Percentiles rank a stretch among this genome's conserved stretches.
These are phyloP conservation scores for Hymenoscyphus occultus DNA, from an alignment of 2,329 filamentous ascomycete genomes.

Conservation along the genomic window DNA sequence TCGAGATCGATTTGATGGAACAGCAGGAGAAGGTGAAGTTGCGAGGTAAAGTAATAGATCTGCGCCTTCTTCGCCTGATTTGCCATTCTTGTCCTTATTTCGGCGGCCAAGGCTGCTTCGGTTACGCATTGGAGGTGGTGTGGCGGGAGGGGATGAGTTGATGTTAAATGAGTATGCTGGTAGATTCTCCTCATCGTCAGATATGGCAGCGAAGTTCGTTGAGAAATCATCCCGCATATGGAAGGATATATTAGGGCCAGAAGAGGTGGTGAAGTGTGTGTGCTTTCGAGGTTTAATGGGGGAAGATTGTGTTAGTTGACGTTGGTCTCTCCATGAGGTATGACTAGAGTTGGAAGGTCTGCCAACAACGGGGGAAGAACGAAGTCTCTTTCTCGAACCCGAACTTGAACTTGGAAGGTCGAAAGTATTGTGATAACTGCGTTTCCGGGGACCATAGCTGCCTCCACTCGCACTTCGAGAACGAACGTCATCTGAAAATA, in stretches of 20 bases:
- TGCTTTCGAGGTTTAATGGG: slow-evolving; percentile 76
- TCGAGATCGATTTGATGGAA: slow-evolving; percentile 50
- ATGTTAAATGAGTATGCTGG: slow-evolving; percentile 72
- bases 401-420: slow-evolving; percentile 52
- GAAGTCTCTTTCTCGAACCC: slow-evolving; percentile 63
- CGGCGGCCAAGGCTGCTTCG: slow-evolving; percentile 47
- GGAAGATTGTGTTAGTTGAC: slow-evolving; percentile 80
- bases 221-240: slow-evolving; percentile 59
- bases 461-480: slow-evolving; percentile 55
- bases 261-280: slow-evolving; percentile 69
- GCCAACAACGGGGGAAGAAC: slow-evolving; percentile 60
- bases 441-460: slow-evolving; percentile 63
- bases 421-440: slow-evolving; percentile 59
- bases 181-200: slow-evolving; percentile 81
- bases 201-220: slow-evolving; percentile 61
- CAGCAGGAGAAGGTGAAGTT: slow-evolving; percentile 84
- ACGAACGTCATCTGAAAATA: slow-evolving; percentile 80
- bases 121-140: slow-evolving; percentile 66
- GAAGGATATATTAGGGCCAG: slow-evolving; percentile 73
- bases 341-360: slow-evolving; percentile 53
- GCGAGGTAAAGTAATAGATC: slow-evolving; percentile 81
- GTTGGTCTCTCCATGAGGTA: slow-evolving; percentile 70
- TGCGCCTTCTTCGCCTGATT: slow-evolving; percentile 73
- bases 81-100: slow-evolving; percentile 51
- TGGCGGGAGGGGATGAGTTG: slow-evolving; percentile 79